Evolutionary conservation across 1,139 yeast genomes (phyloP).

Genomic region (Yamadazyma trypodendri): DNA sequence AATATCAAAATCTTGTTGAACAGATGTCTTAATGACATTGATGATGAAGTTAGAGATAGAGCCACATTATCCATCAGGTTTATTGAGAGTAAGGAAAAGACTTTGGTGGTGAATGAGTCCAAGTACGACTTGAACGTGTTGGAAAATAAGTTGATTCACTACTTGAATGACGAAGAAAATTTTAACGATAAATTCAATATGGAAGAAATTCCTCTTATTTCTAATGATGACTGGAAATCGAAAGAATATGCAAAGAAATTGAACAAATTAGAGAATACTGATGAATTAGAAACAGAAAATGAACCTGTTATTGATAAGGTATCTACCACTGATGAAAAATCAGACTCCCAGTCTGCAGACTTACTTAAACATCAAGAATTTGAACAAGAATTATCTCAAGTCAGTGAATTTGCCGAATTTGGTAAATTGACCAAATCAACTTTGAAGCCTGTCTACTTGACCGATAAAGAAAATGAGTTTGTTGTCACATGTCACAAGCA

Average conservation of each 20-base stretch:
- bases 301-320: constrained; percentile 13
- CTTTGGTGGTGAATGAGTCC: constrained; percentile 64
- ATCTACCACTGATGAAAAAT: constrained; percentile 11
- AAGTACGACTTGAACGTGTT: constrained; percentile 73
- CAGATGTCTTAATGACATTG: constrained; percentile 84
- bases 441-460: constrained; percentile 57
- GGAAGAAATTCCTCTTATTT: constrained; percentile 56
- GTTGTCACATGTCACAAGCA: constrained; percentile 85
- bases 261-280: constrained; percentile 43
- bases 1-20: constrained; percentile 74
- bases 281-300: constrained; percentile 15
- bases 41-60: constrained; percentile 98
- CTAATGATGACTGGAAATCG: constrained; percentile 64
- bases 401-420: constrained; percentile 68
- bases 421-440: constrained; percentile 81
- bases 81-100: constrained; percentile 50
- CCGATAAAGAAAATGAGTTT: constrained; percentile 93
- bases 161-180: constrained; percentile 60
- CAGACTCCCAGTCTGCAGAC: constrained; percentile 31
- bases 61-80: constrained; percentile 83
- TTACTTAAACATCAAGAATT: constrained; percentile 59
- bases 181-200: constrained; percentile 72
- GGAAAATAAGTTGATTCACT: constrained; percentile 73
- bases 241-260: constrained; percentile 58
- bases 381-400: constrained; percentile 61